A percentile compares a stretch with the other conserved stretches of the same genome.
phyloP scores from a whole-genome alignment of 2,329 filamentous ascomycete species.

The Aureobasidium sp. region DNA sequence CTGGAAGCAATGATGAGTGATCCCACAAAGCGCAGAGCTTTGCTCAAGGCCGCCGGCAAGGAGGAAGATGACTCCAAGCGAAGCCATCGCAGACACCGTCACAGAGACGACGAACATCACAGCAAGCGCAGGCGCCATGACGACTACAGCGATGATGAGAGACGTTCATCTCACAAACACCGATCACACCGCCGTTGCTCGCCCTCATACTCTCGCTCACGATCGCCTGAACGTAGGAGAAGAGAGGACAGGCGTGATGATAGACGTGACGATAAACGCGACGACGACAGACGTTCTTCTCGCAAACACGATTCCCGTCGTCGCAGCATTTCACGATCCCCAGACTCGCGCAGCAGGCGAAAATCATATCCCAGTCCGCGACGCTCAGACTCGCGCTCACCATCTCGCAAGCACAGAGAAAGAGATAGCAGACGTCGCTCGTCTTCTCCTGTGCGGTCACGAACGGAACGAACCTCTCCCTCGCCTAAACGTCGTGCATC shows the following conservation, averaged over 20 bases:
- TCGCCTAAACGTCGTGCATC: conserved; percentile 9
- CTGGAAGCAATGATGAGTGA: conserved; percentile 65
- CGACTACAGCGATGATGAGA: conserved; percentile 25
- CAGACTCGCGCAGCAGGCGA: background rate
- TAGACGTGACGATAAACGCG: background rate
- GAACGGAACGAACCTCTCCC: background rate
- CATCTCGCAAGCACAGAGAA: conserved; percentile 2
- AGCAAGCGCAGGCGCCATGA: conserved; percentile 24
- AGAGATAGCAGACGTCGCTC: conserved; percentile 9
- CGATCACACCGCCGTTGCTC: conserved; percentile 26
- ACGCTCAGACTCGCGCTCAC: conserved; percentile 12
- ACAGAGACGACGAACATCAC: conserved; percentile 23
- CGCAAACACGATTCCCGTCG: background rate
- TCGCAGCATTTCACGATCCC: background rate
- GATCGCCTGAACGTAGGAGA: conserved; percentile 21
- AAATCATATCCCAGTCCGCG: conserved; percentile 12
- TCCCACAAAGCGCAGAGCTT: conserved; percentile 56
- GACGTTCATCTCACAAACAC: conserved; percentile 23
- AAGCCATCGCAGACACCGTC: conserved; percentile 22
- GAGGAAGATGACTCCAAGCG: conserved; percentile 21
- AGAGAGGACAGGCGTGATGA: background rate
- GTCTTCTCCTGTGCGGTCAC: conserved; percentile 14
- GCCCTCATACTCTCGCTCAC: conserved; percentile 27
- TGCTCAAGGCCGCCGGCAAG: conserved; percentile 46
- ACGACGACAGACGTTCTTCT: background rate